phyloP scores from a whole-genome alignment of 345 rosid genomes.

The Viola odorata region DNA sequence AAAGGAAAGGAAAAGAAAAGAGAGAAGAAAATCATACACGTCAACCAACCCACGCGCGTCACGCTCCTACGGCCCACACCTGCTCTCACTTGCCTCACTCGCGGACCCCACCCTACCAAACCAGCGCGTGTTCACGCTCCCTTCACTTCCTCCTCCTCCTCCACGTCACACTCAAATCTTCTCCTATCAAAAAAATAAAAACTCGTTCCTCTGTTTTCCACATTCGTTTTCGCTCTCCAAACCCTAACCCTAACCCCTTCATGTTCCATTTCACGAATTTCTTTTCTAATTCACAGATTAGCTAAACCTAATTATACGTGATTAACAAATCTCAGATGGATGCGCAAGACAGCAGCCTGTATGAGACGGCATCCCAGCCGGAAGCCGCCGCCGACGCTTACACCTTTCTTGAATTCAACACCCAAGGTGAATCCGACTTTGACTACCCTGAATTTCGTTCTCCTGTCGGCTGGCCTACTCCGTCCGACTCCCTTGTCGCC shows the following conservation, averaged over 20 bases:
- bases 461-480: conserved; percentile 81
- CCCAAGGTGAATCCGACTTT: conserved; percentile 95
- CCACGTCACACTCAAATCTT: not conserved
- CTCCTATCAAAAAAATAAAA: not conserved
- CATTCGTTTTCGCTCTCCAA: conserved; percentile 5
- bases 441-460: conserved; percentile 91
- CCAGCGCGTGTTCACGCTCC: conserved; percentile 6
- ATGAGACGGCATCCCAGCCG: conserved; percentile 94
- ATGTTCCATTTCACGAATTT: not conserved
- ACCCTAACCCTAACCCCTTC: conserved; percentile 26
- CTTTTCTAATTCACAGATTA: not conserved
- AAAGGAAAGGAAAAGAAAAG: no score
- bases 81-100: not conserved
- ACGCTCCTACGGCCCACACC: no score
- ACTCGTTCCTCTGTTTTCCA: not conserved
- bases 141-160: not conserved
- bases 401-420: conserved; percentile 89
- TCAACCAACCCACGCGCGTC: no score
- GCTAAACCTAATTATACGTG: not conserved
- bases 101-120: not conserved
- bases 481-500: conserved; percentile 67
- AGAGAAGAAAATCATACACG: no score
- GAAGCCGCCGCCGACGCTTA: conserved; percentile 82
- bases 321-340: conserved; percentile 39
- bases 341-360: conserved; percentile 62